Conservation (phyloP, 495 filamentous ascomycete species). For the Gamarada debralockiae region DNA sequence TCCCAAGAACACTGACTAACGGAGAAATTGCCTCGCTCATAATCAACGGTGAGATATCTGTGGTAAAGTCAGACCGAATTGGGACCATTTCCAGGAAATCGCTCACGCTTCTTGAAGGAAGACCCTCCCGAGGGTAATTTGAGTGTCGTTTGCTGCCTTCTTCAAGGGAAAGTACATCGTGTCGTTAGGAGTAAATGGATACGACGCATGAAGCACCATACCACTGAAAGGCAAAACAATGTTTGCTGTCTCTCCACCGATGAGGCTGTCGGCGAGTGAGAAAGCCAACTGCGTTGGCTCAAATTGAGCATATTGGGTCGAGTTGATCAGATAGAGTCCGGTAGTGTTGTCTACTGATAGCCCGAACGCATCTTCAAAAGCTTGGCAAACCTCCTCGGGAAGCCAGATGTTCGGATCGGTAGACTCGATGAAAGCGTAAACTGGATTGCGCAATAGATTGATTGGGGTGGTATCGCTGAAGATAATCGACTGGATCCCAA, state of each 20-base stretch:
- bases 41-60: constrained; percentile 31
- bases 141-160: constrained; percentile 44
- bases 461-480: constrained; percentile 13
- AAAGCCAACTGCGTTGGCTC: constrained; percentile 47
- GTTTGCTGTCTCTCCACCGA: constrained; percentile 39
- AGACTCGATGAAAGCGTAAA: constrained; percentile 47
- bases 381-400: constrained; percentile 43
- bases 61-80: constrained; percentile 17
- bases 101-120: constrained; percentile 53
- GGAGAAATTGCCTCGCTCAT: constrained; percentile 21
- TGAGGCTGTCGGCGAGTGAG: constrained; percentile 36
- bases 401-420: constrained; percentile 53
- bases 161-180: constrained; percentile 50
- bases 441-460: constrained; percentile 26
- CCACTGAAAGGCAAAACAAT: constrained; percentile 45
- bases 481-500: constrained; percentile 44
- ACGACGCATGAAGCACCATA: constrained; percentile 44
- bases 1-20: constrained; percentile 17
- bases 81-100: background rate
- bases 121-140: constrained; percentile 52
- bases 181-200: constrained; percentile 33
- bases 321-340: constrained; percentile 48
- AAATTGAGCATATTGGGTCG: constrained; percentile 36
- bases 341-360: constrained; percentile 40
- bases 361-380: constrained; percentile 51